Base-by-base conservation (phyloP, 306 rosid genomes). In the Vigna nakashimae region DNA sequence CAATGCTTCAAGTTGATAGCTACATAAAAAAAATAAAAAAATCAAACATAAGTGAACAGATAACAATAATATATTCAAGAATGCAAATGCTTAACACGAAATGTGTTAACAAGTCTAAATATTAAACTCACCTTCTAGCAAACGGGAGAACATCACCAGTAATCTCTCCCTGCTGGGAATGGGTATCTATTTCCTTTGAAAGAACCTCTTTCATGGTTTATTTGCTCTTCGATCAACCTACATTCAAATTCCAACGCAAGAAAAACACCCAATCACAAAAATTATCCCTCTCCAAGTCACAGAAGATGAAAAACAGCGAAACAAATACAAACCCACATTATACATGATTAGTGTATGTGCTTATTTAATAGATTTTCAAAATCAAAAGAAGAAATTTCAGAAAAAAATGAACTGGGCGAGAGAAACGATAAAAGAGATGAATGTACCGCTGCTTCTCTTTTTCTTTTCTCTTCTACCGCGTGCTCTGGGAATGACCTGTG, bases 1-100 rank as follows among this genome's bases (percentile, higher is more conserved):
- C 52, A 94, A 72, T 0, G 97, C 98, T 82, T 94, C 97, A 8
- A 94, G 81, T 40, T 94, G 97, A 79, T 94, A 94, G 75, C 98
- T 94, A 86, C 79, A 76, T 7, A 50, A 75, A 52, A 57, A 9
- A 40, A 40, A 13, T 40, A 3, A 81, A 17, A 65, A 20, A 10
- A 36, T 6, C 40, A 4, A 58, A 62, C 20, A 77, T 17, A 62
- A 65, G 43, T 4, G 15, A 6, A 26, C 4, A 78, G 16, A 32
- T 0, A 6, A 43, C 3, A 18, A 42, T 20, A 65, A 28, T 9
- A 58, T 7, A 40, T 64, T 22, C 13, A 28, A 18, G 49, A 40
- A 9, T 51, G 36, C 51, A 60, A 3, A 20, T 7, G 6, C 42
- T 36, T 9, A 36, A 36, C 8, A 36, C 42, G 7, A 36, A 6